Percentiles rank a stretch among this genome's conserved stretches.
Evolutionary conservation across 352 stramenopile species (phyloP).

Genomic region (Phytophthora chlamydospora): DNA sequence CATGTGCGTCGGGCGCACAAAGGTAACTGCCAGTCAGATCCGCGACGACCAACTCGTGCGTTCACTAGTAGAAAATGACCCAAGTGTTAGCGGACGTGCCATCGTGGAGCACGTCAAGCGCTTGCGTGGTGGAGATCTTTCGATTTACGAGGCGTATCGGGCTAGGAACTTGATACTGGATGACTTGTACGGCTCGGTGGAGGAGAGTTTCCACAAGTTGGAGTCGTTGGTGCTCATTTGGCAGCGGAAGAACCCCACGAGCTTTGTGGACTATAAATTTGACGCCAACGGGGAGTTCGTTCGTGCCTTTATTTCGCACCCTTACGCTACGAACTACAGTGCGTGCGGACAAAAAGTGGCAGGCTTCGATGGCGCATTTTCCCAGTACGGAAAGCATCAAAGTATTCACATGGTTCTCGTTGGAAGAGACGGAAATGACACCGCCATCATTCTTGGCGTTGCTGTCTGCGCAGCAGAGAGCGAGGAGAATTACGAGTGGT

Average conservation of each 20-base stretch:
- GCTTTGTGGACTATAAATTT: constrained; percentile 6
- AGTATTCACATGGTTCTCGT: constrained; percentile 15
- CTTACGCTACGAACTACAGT: constrained; percentile 1
- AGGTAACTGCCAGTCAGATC: constrained; percentile 7
- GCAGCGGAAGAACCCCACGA: constrained; percentile 12
- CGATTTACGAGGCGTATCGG: constrained; percentile 8
- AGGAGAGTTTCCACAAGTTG: constrained; percentile 10
- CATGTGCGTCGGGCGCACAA: constrained; percentile 4
- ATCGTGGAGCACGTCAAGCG: constrained; percentile 6
- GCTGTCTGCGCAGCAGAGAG: constrained; percentile 9
- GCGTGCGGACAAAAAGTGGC: constrained; percentile 9
- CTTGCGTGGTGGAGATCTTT: not conserved
- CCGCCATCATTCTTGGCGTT: constrained; percentile 18
- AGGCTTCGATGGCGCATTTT: constrained; percentile 18
- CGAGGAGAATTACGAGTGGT: constrained; percentile 16
- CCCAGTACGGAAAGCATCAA: constrained; percentile 11
- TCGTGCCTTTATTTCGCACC: constrained; percentile 17
- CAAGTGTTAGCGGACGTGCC: not conserved
- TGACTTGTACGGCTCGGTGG: constrained; percentile 10
- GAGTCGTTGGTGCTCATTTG: constrained; percentile 6
- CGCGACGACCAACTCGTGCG: constrained; percentile 1
- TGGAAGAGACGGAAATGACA: constrained; percentile 14
- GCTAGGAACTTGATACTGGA: constrained; percentile 14
- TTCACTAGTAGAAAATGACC: not conserved
- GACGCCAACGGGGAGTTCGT: constrained; percentile 16